A percentile compares a stretch with the other conserved stretches of the same genome.
Evolutionary conservation across 2,329 filamentous ascomycete species (phyloP).

Genomic region (Orbilia brochopaga): DNA sequence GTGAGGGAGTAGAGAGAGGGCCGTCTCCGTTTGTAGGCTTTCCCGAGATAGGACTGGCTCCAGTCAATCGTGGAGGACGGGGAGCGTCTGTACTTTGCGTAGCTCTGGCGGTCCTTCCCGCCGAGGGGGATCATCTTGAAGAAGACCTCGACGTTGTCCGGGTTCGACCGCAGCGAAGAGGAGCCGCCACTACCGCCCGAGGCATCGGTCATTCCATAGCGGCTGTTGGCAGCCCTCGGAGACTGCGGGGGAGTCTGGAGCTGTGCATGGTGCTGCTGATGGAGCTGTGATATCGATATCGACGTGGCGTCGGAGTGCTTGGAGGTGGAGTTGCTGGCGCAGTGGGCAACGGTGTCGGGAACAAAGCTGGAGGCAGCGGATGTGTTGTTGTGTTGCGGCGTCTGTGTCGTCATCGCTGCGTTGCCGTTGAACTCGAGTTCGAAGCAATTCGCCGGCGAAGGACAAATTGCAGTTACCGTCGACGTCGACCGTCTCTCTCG

Average conservation of each 20-base stretch:
- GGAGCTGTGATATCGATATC: too few species aligned
- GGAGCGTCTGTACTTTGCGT: slow-evolving; percentile 32
- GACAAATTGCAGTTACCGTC: too few species aligned
- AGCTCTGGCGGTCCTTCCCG: slow-evolving; percentile 40
- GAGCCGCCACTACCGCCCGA: slow-evolving; percentile 5
- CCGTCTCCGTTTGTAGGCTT: slow-evolving; percentile 22
- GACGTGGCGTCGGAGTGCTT: too few species aligned
- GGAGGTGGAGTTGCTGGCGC: slow-evolving; percentile 21
- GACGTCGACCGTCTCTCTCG: too few species aligned
- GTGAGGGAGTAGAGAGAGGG: slow-evolving; percentile 33
- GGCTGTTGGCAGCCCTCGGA: slow-evolving; percentile 7
- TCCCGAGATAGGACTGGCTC: slow-evolving; percentile 31
- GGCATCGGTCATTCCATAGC: slow-evolving; percentile 10
- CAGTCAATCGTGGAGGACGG: slow-evolving; percentile 38
- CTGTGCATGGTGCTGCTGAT: slow-evolving; percentile 2
- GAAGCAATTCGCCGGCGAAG: slow-evolving; percentile 34
- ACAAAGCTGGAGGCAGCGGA: slow-evolving; percentile 12
- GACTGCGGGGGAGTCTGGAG: slow-evolving; percentile 25
- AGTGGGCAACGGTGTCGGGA: slow-evolving; percentile 42
- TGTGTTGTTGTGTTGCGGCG: slow-evolving; percentile 44
- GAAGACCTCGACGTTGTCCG: slow-evolving; percentile 47
- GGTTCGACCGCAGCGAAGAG: slow-evolving; percentile 15
- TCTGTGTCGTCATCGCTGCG: slow-evolving; percentile 46
- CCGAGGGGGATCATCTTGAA: slow-evolving; percentile 49
- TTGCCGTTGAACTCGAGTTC: slow-evolving; percentile 19